Base-by-base conservation (phyloP, 202 grass and related monocot genomes). In the Musa balbisiana region DNA sequence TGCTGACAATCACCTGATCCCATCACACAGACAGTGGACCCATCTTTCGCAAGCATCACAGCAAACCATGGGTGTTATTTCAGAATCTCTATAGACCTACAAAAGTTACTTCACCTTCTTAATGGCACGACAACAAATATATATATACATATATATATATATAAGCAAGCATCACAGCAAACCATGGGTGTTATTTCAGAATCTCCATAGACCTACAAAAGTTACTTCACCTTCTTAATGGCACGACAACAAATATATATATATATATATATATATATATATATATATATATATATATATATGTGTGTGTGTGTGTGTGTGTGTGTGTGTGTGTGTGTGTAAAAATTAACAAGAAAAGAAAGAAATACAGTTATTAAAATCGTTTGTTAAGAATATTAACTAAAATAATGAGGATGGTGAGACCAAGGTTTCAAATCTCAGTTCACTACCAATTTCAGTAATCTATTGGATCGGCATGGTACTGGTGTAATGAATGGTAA, bases 81-180 rank as follows among this genome's bases (percentile, higher is more conserved):
- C 95, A 86, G 91, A 99, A 79, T 99, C 95, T 85, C 95, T 92
- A 87, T 94, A 99, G 43, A 99, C 95, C 95, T 99, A 19, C 71
- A 81, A 88, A 93, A 76, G 14, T 17, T 68, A 68, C 16, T 29
- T 21, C 11, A n/a, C 25, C 67, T 51, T 70, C 17, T 14, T n/a
- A 70, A 20, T 70, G 1, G 49, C 43, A 21, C 21, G 43, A 70
- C 33, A 70, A 20, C 1, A 51, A 50, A 70, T 50, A 21, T n/a
- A 51, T 1, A 17, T 2, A 69, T 52, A 51, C n/a, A n/a, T n/a
- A 70, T 50, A 21, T n/a, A 51, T 1, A 17, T 2, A 69, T 52
- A 51, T 51, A 15, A 59, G 86, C 95, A 99, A 74, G 81, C 75
- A 74, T 99, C 91, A 12, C 95, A 99, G 33, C 95, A 99, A 80